Evolutionary conservation across 331 rosid species (phyloP).

Genomic region (Dryas integrifolia): DNA sequence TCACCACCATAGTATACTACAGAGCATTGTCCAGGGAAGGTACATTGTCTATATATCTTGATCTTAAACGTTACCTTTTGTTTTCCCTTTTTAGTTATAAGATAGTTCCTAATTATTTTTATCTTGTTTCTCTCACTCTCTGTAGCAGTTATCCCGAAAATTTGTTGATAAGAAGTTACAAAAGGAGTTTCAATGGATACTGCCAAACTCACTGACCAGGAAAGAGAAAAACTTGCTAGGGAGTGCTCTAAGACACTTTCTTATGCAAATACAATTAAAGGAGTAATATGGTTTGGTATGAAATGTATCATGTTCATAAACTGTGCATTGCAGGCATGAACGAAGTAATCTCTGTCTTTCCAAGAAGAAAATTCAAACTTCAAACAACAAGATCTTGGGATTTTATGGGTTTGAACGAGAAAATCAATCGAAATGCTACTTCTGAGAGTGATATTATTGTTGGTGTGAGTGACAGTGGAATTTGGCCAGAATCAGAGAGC

Average conservation of each 20-base stretch:
- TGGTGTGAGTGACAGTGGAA: conserved; percentile 18
- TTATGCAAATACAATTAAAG: background rate
- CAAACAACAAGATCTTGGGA: conserved; percentile 32
- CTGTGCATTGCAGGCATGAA: background rate
- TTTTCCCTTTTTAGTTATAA: background rate
- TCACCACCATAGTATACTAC: conserved; percentile 22
- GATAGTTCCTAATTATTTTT: background rate
- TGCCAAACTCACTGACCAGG: background rate
- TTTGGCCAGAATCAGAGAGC: conserved; percentile 19
- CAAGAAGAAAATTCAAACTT: background rate
- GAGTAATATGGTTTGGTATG: background rate
- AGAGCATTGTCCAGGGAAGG: conserved; percentile 7
- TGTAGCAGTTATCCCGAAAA: background rate
- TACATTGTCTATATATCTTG: background rate
- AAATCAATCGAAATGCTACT: background rate
- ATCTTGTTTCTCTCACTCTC: no score
- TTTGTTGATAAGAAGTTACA: conserved; percentile 21
- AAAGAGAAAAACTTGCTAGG: conserved; percentile 14
- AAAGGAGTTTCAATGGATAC: conserved; percentile 27
- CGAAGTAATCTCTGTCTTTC: conserved; percentile 17
- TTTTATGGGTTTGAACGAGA: conserved; percentile 7
- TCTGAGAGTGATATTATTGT: conserved; percentile 7
- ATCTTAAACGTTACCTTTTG: background rate
- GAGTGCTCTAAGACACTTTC: background rate
- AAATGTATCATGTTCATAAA: background rate